These are phyloP conservation scores for Pichia nanzhaoensis DNA, from an alignment of 805 yeast species.

Conservation along the genomic window DNA sequence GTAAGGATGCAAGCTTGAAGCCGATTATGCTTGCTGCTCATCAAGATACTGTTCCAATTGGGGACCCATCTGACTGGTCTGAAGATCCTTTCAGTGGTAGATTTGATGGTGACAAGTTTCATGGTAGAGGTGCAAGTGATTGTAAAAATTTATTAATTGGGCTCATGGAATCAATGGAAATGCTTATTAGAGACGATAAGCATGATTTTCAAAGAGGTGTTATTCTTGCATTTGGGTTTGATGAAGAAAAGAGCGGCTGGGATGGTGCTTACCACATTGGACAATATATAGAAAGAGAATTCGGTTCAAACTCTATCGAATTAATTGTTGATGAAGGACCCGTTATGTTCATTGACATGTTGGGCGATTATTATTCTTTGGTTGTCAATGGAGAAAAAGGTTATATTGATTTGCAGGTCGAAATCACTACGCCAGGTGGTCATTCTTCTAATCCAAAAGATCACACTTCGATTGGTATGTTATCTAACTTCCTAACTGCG, in stretches of 20 bases:
- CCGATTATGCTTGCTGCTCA: constrained; percentile 72
- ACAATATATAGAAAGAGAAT: constrained; percentile 40
- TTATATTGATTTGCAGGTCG: constrained; percentile 35
- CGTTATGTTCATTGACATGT: constrained; percentile 39
- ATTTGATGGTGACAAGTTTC: constrained; percentile 58
- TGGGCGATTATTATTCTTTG: constrained; percentile 18
- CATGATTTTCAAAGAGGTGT: constrained; percentile 53
- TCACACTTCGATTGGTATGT: constrained; percentile 73
- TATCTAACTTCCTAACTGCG: constrained; percentile 47
- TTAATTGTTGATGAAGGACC: constrained; percentile 54
- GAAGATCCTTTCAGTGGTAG: constrained; percentile 61
- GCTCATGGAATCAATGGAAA: constrained; percentile 60
- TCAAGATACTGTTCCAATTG: constrained; percentile 78
- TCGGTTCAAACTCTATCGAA: constrained; percentile 55
- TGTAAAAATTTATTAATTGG: constrained; percentile 66
- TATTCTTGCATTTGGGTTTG: constrained; percentile 65
- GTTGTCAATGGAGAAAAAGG: constrained; percentile 36
- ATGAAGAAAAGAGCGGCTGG: constrained; percentile 67
- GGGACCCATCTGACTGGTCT: constrained; percentile 48
- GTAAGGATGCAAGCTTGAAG: constrained; percentile 42
- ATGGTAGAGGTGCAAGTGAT: constrained; percentile 77
- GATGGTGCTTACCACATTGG: constrained; percentile 55
- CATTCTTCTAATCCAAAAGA: constrained; percentile 56
- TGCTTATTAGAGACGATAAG: constrained; percentile 40
- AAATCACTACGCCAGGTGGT: constrained; percentile 50